A percentile compares a stretch with the other conserved stretches of the same genome.
phyloP scores from a whole-genome alignment of 177 flowering plant genomes.

The Tripterygium wilfordii region DNA sequence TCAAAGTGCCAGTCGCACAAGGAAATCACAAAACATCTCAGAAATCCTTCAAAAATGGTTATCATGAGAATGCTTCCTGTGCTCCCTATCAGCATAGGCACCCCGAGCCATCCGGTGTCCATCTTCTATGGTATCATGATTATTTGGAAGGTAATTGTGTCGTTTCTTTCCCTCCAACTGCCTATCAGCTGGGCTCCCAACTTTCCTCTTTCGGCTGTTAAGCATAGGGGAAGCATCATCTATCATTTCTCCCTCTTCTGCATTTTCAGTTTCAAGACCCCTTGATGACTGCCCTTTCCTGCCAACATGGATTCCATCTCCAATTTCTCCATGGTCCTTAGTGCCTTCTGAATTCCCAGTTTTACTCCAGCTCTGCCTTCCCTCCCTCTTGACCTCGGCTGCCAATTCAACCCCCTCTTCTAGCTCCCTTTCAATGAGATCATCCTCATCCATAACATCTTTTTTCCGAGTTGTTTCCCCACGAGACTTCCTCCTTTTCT shows the following conservation, averaged over 20 bases:
- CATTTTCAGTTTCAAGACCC: slow-evolving; percentile 21
- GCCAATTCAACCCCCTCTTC: slow-evolving; percentile 80
- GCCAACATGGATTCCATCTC: slow-evolving; percentile 6
- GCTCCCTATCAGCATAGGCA: slow-evolving; percentile 36
- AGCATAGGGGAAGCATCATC: slow-evolving; percentile 35
- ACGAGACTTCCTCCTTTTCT: slow-evolving; percentile 58
- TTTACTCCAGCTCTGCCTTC: slow-evolving; percentile 37
- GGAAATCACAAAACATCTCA: neutral
- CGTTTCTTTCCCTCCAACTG: slow-evolving; percentile 22
- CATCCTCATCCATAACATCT: slow-evolving; percentile 75
- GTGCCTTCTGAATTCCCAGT: slow-evolving; percentile 16
- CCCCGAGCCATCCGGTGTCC: slow-evolving; percentile 16
- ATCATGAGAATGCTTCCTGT: slow-evolving; percentile 36
- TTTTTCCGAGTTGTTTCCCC: slow-evolving; percentile 37
- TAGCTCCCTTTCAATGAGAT: slow-evolving; percentile 73
- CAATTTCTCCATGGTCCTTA: slow-evolving; percentile 9
- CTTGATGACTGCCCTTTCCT: slow-evolving; percentile 9
- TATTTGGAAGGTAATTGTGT: slow-evolving; percentile 15
- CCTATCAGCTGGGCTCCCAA: slow-evolving; percentile 26
- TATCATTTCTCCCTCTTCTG: slow-evolving; percentile 48
- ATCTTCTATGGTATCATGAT: slow-evolving; percentile 20
- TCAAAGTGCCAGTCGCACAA: neutral
- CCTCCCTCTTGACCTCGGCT: slow-evolving; percentile 46
- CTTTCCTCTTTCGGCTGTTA: slow-evolving; percentile 37
- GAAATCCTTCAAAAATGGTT: slow-evolving; percentile 13